Evolutionary conservation across 306 rosid genomes (phyloP), one percentile per base, ranked within the genome.

Genomic region (Urtica urens): DNA sequence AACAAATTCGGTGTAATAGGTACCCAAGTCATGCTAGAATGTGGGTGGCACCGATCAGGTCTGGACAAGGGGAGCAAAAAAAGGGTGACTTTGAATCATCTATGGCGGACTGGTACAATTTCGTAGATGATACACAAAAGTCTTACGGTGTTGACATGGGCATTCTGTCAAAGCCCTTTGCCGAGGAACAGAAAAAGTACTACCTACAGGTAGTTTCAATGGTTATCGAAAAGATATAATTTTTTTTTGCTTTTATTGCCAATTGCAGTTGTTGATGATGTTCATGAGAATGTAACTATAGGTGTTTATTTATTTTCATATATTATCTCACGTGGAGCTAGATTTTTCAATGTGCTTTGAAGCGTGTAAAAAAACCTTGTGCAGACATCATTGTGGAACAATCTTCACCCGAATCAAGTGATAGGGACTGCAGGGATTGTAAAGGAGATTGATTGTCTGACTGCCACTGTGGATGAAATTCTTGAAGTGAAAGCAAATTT

Each of bases 11-110:
- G 58, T 58, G 65, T 69, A 38, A 26, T 64, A 90, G 99, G 99
- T 90, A 90, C 75, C 99, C 99, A 43, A 90, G 99, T 65, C 95
- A 82, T 73, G 95, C 94, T 46, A 80, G 92, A 37, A 90, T 90
- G 81, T 90, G 99, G 99, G 71, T 90, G 60, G 99, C 95, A 49
- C 99, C 99, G 40, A 75, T 90, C 23, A 71, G 79, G 72, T 73
- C 93, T 67, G 83, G 84, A 52, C 40, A 81, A 52, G 76, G 64
- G 33, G 93, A 81, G 53, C 87, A 79, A 46, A 85, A 77, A 59
- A 26, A 51, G 58, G 72, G 67, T 23, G 92, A 90, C 54, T 90
- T 71, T 55, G 67, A 69, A 12, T 81, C 76, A 38, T 17, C 86
- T 25, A 90, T 85, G 94, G 87, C 82, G 34, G 94, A 82, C 28